These are phyloP conservation scores for Lachancea nothofagi DNA, from an alignment of 805 yeast genomes.

Conservation along the genomic window DNA sequence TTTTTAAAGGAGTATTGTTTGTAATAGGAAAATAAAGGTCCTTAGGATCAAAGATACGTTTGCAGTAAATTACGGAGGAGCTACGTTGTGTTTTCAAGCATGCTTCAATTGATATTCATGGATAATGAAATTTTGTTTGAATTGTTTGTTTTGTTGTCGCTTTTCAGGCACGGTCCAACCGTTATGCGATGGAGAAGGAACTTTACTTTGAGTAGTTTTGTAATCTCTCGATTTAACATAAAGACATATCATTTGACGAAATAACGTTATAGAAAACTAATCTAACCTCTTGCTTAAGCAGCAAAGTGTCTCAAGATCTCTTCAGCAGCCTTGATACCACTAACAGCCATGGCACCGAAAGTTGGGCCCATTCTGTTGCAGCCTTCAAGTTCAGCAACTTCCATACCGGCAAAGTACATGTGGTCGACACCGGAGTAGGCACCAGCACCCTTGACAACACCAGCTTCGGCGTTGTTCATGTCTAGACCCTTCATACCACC, in stretches of 20 bases:
- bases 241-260: too few species aligned
- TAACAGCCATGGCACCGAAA: conserved; percentile 73
- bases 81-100: too few species aligned
- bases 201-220: too few species aligned
- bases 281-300: not conserved
- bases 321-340: conserved; percentile 77
- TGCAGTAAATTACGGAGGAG: too few species aligned
- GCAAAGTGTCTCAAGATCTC: conserved; percentile 33
- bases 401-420: conserved; percentile 58
- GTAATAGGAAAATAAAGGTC: not conserved
- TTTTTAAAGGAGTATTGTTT: conserved; percentile 44
- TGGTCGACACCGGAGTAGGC: conserved; percentile 27
- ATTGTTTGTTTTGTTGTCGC: too few species aligned
- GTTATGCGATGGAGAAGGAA: too few species aligned
- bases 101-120: too few species aligned
- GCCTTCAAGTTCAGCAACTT: conserved; percentile 70
- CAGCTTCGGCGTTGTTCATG: conserved; percentile 74
- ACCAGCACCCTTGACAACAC: conserved; percentile 64
- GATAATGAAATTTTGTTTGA: too few species aligned
- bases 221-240: too few species aligned
- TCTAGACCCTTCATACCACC: conserved; percentile 75
- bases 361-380: conserved; percentile 82
- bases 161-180: too few species aligned
- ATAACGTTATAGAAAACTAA: not conserved
- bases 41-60: too few species aligned